Conservation (phyloP, 2,329 filamentous ascomycete species). For the Fusarium brevicatenulatum region DNA sequence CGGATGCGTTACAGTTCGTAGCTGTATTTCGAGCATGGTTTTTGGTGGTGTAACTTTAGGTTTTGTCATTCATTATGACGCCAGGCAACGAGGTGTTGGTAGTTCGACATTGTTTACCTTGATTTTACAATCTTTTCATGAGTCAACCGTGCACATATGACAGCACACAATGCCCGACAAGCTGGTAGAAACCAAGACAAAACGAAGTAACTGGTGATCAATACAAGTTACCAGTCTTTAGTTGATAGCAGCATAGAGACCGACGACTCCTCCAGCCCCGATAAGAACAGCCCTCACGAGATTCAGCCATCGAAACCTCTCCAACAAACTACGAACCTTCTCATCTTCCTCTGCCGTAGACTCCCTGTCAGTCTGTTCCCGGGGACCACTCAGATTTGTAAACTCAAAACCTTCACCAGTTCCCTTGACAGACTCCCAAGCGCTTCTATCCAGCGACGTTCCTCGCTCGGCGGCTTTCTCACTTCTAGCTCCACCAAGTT, state of each 20-base stretch:
- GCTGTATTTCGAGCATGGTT: background rate
- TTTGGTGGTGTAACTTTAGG: background rate
- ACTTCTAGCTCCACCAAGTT: background rate
- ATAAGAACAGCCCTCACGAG: background rate
- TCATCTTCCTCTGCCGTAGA: background rate
- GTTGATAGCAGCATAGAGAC: background rate
- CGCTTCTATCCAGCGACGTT: background rate
- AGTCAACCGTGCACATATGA: fast-evolving
- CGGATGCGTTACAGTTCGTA: fast-evolving
- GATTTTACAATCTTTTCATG: no score
- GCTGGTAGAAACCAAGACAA: no score
- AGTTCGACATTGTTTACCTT: fast-evolving
- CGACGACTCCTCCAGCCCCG: background rate
- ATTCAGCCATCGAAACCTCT: slow-evolving; percentile 8
- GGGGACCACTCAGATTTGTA: background rate
- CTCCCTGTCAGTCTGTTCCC: background rate
- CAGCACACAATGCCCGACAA: fast-evolving
- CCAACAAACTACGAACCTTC: background rate
- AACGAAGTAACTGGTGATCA: no score
- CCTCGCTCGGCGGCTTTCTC: background rate
- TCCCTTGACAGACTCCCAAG: background rate
- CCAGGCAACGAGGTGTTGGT: background rate
- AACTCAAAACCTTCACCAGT: background rate
- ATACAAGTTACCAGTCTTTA: fast-evolving
- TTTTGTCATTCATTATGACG: background rate